Conservation (phyloP, 2,329 filamentous ascomycete species). For the Colletotrichum truncatum region DNA sequence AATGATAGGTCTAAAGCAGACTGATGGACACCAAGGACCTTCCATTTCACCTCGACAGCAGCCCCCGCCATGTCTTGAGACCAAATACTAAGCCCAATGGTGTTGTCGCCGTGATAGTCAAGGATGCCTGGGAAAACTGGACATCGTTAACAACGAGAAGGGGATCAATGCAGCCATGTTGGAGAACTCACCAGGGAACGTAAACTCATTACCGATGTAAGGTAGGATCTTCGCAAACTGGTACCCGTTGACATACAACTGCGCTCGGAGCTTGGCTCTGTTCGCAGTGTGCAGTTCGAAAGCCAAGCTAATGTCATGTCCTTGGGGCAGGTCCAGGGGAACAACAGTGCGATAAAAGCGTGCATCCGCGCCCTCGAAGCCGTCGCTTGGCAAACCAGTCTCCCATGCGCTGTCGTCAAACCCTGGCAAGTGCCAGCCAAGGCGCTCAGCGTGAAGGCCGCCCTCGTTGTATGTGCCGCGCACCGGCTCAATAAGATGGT, state of each 20-base stretch:
- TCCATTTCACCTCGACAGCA: neutral
- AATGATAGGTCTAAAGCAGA: neutral
- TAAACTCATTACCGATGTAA: neutral
- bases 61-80: neutral
- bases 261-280: neutral
- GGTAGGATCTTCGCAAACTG: neutral
- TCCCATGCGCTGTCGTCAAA: neutral
- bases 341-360: neutral
- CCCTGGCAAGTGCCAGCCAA: neutral
- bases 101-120: neutral
- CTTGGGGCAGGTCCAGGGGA: neutral
- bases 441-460: neutral
- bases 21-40: neutral
- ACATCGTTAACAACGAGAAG: neutral
- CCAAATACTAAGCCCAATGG: neutral
- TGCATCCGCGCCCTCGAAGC: neutral
- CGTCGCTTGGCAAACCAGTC: neutral
- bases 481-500: neutral
- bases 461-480: neutral
- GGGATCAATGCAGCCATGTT: too few relatives aligned
- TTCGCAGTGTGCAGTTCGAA: neutral
- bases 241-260: neutral
- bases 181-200: neutral
- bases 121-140: neutral
- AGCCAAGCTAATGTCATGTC: neutral